Conservation (phyloP, 345 rosid species). For the Gossypium mustelinum region DNA sequence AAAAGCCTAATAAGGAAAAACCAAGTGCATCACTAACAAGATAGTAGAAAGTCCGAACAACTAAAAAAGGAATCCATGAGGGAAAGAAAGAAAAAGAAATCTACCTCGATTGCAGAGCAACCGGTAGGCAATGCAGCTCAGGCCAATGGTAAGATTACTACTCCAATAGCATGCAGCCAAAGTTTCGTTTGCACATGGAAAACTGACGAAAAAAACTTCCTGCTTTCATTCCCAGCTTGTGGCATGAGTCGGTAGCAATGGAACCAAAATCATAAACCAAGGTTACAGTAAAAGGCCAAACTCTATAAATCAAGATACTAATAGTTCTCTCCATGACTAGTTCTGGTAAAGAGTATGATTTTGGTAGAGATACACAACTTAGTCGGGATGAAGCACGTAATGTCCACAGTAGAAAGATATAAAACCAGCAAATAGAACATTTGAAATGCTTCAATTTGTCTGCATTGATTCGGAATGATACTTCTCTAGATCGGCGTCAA, state of each 20-base stretch:
- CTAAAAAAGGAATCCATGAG: neutral
- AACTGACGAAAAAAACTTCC: constrained; percentile 17
- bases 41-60: constrained; percentile 6
- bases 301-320: constrained; percentile 30
- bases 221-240: constrained; percentile 22
- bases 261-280: constrained; percentile 27
- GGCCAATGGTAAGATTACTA: constrained; percentile 21
- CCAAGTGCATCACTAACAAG: constrained; percentile 1
- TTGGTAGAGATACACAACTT: constrained; percentile 30
- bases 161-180: constrained; percentile 28
- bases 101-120: constrained; percentile 38
- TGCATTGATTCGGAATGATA: constrained; percentile 81
- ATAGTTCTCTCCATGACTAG: constrained; percentile 29
- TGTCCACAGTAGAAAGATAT: constrained; percentile 27
- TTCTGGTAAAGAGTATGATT: constrained; percentile 25
- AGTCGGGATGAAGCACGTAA: constrained; percentile 29
- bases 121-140: constrained; percentile 27
- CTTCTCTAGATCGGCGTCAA: constrained; percentile 91
- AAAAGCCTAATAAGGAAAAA: constrained; percentile 14
- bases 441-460: constrained; percentile 39
- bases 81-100: constrained; percentile 21
- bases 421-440: constrained; percentile 16
- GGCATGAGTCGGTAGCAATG: constrained; percentile 19
- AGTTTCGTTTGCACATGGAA: constrained; percentile 15
- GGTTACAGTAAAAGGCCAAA: constrained; percentile 35